Conservation (phyloP, 2,329 filamentous ascomycete species). For the Hypoxylon sp. region DNA sequence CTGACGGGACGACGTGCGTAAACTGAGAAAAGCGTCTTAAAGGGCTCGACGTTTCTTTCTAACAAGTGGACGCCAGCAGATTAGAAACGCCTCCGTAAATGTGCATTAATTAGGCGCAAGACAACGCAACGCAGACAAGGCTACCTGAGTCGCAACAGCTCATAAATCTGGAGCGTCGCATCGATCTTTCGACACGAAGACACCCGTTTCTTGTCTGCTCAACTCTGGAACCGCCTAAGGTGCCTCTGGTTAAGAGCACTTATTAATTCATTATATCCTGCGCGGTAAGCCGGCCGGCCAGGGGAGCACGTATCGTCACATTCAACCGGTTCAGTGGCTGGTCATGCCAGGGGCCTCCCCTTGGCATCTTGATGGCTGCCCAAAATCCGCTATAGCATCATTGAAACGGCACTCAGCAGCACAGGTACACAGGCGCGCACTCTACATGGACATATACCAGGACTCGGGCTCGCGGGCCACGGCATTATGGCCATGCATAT, state of each 20-base stretch:
- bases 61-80: constrained; percentile 14
- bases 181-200: constrained; percentile 33
- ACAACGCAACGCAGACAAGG: constrained; percentile 27
- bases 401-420: constrained; percentile 21
- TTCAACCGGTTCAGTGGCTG: constrained; percentile 25
- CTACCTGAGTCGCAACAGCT: constrained; percentile 30
- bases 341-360: constrained; percentile 34
- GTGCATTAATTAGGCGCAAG: constrained; percentile 20
- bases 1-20: constrained; percentile 22
- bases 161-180: constrained; percentile 39
- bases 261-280: constrained; percentile 27
- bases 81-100: constrained; percentile 15
- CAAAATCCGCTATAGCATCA: constrained; percentile 37
- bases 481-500: constrained; percentile 48
- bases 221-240: constrained; percentile 18
- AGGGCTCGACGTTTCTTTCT: constrained; percentile 17
- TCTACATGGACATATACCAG: constrained; percentile 40
- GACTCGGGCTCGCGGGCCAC: constrained; percentile 48
- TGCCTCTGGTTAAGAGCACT: constrained; percentile 22
- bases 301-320: constrained; percentile 36
- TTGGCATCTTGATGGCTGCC: constrained; percentile 41
- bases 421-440: constrained; percentile 30
- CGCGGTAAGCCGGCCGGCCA: constrained; percentile 34
- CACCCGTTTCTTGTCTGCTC: constrained; percentile 23
- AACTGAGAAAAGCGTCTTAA: constrained; percentile 4